These are phyloP conservation scores for Entomortierella parvispora DNA, from an alignment of 192 early-diverging fungal species.

Conservation along the genomic window DNA sequence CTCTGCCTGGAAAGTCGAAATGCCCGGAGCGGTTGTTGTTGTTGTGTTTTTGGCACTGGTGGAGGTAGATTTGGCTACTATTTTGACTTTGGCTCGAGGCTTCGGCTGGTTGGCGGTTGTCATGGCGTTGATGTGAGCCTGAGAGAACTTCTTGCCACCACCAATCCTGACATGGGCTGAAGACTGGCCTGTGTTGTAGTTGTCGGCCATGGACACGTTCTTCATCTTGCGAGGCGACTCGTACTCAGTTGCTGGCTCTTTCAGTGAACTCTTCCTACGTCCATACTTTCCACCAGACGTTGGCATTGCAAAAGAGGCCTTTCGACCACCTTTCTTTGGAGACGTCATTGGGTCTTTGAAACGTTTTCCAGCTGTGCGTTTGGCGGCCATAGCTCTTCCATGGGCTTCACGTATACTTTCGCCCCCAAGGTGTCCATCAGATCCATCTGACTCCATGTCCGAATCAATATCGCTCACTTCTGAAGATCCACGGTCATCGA, in stretches of 20 bases:
- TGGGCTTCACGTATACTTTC: slow-evolving; percentile 20
- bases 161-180: slow-evolving; percentile 1
- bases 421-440: slow-evolving; percentile 2
- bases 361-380: slow-evolving; percentile 24
- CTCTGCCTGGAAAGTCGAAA: neutral
- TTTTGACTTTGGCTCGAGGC: slow-evolving; percentile 8
- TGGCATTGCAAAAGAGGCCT: slow-evolving; percentile 7
- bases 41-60: neutral
- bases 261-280: slow-evolving; percentile 45
- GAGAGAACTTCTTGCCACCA: slow-evolving; percentile 50
- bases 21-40: neutral
- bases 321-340: neutral
- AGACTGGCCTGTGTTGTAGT: neutral
- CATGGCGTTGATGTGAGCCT: slow-evolving; percentile 46
- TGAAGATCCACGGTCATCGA: slow-evolving; percentile 17
- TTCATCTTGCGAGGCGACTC: slow-evolving; percentile 24
- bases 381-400: slow-evolving; percentile 7
- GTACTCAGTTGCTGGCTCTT: slow-evolving; percentile 13
- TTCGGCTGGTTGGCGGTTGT: slow-evolving; percentile 2
- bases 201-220: slow-evolving; percentile 43
- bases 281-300: slow-evolving; percentile 43
- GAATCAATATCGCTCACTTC: slow-evolving; percentile 23
- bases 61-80: slow-evolving; percentile 17
- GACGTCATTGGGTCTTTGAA: slow-evolving; percentile 9
- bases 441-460: slow-evolving; percentile 7